Conservation (phyloP, 768 basidiomycete species). For the Crassisporium funariophilum region DNA sequence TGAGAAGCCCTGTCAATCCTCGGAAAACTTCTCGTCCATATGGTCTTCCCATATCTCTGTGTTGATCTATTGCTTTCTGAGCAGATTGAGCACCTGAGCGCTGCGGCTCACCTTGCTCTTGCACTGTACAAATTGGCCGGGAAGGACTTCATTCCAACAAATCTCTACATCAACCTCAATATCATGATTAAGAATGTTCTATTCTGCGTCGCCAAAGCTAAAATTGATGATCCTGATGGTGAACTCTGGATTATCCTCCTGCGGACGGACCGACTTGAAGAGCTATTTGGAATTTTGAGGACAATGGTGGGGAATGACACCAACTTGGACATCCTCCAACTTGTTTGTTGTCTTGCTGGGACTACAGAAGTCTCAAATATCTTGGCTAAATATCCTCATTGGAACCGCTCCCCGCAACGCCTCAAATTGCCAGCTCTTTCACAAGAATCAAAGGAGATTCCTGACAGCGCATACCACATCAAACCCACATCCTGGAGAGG, state of each 20-base stretch:
- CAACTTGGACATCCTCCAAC: constrained; percentile 28
- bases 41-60: constrained; percentile 29
- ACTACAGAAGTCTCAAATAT: constrained; percentile 35
- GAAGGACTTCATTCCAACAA: constrained; percentile 26
- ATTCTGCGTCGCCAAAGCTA: constrained; percentile 34
- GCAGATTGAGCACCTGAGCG: constrained; percentile 29
- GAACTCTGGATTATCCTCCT: constrained; percentile 37
- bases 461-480: constrained; percentile 32
- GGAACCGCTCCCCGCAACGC: constrained; percentile 36
- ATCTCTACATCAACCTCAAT: constrained; percentile 31
- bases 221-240: constrained; percentile 31
- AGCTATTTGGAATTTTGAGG: constrained; percentile 34
- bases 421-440: constrained; percentile 32
- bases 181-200: constrained; percentile 27
- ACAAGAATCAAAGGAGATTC: constrained; percentile 22
- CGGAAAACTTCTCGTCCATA: constrained; percentile 19
- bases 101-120: constrained; percentile 27
- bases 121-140: constrained; percentile 15
- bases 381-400: constrained; percentile 36
- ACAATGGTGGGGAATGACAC: constrained; percentile 38
- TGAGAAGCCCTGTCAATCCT: constrained; percentile 15
- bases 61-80: constrained; percentile 28
- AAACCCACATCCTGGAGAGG: constrained; percentile 38
- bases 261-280: constrained; percentile 39
- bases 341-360: constrained; percentile 28